phyloP scores from a whole-genome alignment of 208 protist species.

The Trypanosoma platydactyli region DNA sequence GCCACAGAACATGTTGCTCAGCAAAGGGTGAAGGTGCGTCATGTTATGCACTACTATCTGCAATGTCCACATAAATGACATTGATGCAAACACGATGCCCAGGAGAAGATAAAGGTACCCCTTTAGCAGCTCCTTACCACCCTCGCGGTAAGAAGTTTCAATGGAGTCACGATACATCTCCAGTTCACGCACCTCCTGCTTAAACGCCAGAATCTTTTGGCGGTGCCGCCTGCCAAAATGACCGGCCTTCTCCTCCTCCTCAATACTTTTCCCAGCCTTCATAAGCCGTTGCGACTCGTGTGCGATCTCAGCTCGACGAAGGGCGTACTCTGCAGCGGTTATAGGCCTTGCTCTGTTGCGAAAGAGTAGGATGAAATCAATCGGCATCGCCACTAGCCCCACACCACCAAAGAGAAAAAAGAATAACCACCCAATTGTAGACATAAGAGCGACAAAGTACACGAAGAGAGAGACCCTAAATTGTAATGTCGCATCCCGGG shows the following conservation, averaged over 20 bases:
- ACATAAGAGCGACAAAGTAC: conserved; percentile 66
- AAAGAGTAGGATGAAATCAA: conserved; percentile 80
- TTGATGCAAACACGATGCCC: conserved; percentile 39
- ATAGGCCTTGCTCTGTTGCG: conserved; percentile 72
- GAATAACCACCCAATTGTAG: conserved; percentile 79
- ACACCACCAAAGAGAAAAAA: conserved; percentile 93
- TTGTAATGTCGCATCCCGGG: conserved; percentile 26
- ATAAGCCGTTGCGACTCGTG: conserved; percentile 68
- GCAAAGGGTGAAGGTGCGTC: conserved; percentile 54
- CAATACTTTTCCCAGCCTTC: conserved; percentile 54
- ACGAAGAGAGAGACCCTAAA: conserved; percentile 46
- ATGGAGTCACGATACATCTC: conserved; percentile 68
- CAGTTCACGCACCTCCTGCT: conserved; percentile 73
- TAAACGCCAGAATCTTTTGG: conserved; percentile 62
- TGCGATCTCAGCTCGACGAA: conserved; percentile 58
- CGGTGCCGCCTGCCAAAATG: conserved; percentile 39
- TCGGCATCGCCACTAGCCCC: conserved; percentile 87
- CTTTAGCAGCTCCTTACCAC: conserved; percentile 56
- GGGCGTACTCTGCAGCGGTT: conserved; percentile 70
- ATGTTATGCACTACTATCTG: conserved; percentile 89
- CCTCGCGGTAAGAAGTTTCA: conserved; percentile 73
- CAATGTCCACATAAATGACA: conserved; percentile 83
- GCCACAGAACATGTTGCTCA: conserved; percentile 70
- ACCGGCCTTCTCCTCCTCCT: conserved; percentile 34
- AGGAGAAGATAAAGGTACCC: conserved; percentile 42